Evolutionary conservation across 2,329 filamentous ascomycete species (phyloP), one percentile per base, ranked within the genome.

Genomic region (Aspergillus floridensis): DNA sequence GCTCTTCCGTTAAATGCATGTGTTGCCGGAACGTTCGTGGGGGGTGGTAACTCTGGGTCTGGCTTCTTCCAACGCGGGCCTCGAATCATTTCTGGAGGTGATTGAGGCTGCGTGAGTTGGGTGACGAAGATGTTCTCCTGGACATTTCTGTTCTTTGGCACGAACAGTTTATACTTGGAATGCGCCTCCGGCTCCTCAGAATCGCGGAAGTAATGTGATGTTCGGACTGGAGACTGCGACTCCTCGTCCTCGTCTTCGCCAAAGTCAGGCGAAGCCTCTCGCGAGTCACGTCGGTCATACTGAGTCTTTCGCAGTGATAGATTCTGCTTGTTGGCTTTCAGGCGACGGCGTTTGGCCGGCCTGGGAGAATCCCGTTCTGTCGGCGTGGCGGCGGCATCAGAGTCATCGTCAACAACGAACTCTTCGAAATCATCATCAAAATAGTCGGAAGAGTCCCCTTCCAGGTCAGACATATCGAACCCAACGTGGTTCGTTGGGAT

Each of bases 51-150:
- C 57, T 67, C 66, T 10, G 70, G 66, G 44, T 70, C 73, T 16
- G 78, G 76, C 60, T 79, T 81, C 61, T 76, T 80, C 77, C 81
- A 84, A 58, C 81, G 77, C 11, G 81, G 78, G 1, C 81, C 80
- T 63, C 81, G 77, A 57, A 83, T 80, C 60, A 77, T 72, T 53
- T 81, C 82, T 2, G 82, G 82, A 60, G 80, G 82, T 1, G 81
- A 82, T 56, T 72, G 71, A 44, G 79, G 76, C 55, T 79, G 78
- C 4, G 79, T 80, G 49, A 80, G 71, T 62, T 81, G 79, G 0
- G 78, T 81, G 19, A 81, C 78, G 58, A 80, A 81, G 4, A 76
- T 76, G 54, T 80, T 75, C 35, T 77, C 73, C 55, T 75, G 76
- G 4, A 71, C 58, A n/a, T 71, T 74, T 14, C 63, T 71, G 51